A percentile compares a stretch with the other conserved stretches of the same genome.
Evolutionary conservation across 768 basidiomycete genomes (phyloP).

Genomic region (Termitomyces sp.): DNA sequence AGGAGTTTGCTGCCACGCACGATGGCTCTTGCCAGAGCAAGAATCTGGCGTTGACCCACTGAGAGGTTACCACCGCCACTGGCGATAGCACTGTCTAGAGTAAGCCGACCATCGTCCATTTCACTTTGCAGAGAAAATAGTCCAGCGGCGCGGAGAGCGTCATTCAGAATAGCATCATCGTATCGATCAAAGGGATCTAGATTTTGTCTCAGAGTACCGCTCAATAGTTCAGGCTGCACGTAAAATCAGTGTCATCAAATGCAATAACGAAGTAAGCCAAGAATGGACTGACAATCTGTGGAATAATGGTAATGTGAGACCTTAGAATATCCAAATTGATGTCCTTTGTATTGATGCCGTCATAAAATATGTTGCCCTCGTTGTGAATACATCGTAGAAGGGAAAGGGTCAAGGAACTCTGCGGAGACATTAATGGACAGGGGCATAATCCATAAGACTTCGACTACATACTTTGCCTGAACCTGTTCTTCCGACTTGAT

Average conservation of each 20-base stretch:
- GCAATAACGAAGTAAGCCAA: not conserved
- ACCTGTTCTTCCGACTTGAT: conserved; percentile 42
- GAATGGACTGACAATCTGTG: conserved; percentile 37
- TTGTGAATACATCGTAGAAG: conserved; percentile 59
- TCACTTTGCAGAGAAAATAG: conserved; percentile 38
- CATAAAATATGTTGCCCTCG: conserved; percentile 55
- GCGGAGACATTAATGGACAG: conserved; percentile 1
- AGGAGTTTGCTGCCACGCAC: conserved; percentile 58
- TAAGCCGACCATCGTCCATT: conserved; percentile 48
- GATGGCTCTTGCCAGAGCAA: conserved; percentile 64
- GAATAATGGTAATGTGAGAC: conserved; percentile 60
- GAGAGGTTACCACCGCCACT: conserved; percentile 71
- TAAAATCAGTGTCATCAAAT: not conserved
- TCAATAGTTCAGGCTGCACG: conserved; percentile 48
- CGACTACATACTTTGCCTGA: conserved; percentile 38
- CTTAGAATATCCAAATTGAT: conserved; percentile 59
- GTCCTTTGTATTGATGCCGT: conserved; percentile 45
- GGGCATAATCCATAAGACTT: not conserved
- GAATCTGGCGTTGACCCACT: conserved; percentile 72
- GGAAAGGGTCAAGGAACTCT: conserved; percentile 59
- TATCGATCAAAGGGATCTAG: conserved; percentile 66
- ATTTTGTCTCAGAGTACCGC: conserved; percentile 63
- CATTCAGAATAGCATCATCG: conserved; percentile 45
- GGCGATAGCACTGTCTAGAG: conserved; percentile 43
- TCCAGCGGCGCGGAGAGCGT: conserved; percentile 39